Percentiles rank a stretch among this genome's conserved stretches.
phyloP scores from a whole-genome alignment of 306 rosid genomes.

The Malus sieversii region DNA sequence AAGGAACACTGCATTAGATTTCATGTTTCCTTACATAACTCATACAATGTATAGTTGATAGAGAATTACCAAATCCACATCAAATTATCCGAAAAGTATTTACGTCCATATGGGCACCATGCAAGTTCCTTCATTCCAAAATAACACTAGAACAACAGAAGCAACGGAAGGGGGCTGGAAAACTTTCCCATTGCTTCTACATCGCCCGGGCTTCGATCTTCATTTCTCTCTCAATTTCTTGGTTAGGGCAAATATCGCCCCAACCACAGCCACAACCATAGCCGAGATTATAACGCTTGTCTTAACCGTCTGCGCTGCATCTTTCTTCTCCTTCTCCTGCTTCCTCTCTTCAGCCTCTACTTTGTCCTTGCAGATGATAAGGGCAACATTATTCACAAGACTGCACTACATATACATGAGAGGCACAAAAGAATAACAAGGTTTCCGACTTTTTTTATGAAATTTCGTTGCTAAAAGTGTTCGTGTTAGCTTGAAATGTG shows the following conservation, averaged over 20 bases:
- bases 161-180: neutral
- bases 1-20: neutral
- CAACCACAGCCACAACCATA: slow-evolving; percentile 46
- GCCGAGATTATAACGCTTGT: slow-evolving; percentile 47
- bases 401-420: neutral
- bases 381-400: neutral
- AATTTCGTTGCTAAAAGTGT: neutral
- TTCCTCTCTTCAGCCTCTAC: slow-evolving; percentile 25
- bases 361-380: slow-evolving; percentile 28
- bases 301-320: slow-evolving; percentile 34
- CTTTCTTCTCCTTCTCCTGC: slow-evolving; percentile 25
- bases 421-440: neutral
- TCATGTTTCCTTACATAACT: neutral
- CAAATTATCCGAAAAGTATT: neutral
- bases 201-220: neutral
- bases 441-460: neutral
- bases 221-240: slow-evolving; percentile 56
- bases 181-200: neutral
- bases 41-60: neutral
- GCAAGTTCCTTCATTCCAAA: neutral
- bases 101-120: neutral
- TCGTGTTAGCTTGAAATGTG: neutral
- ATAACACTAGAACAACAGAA: neutral
- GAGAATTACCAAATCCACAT: neutral
- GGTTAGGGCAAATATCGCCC: slow-evolving; percentile 45